phyloP scores from a whole-genome alignment of 441 rosid species.

The Arabidopsis hybrid region DNA sequence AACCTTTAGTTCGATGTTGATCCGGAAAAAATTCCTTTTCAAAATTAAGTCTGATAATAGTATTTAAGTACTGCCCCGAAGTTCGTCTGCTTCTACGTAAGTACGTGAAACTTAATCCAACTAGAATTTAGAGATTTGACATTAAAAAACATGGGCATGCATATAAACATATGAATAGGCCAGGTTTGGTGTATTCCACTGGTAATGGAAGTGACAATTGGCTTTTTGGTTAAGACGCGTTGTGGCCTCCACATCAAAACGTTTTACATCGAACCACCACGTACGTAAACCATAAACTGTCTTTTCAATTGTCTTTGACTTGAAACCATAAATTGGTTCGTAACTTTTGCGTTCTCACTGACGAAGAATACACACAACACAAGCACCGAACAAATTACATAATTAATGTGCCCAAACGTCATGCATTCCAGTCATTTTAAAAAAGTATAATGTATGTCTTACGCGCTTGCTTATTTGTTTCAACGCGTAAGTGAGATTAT shows the following conservation, averaged over 20 bases:
- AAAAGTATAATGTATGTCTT: too few species aligned
- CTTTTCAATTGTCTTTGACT: not conserved
- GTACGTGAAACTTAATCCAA: not conserved
- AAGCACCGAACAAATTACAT: constrained; percentile 17
- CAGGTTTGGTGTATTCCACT: constrained; percentile 26
- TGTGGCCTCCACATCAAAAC: constrained; percentile 26
- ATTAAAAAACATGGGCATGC: not conserved
- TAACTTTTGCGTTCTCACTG: constrained; percentile 21
- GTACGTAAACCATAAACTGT: not conserved
- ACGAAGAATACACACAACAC: not conserved
- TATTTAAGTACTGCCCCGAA: too few species aligned
- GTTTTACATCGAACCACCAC: constrained; percentile 4
- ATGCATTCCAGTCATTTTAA: not conserved
- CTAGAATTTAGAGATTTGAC: not conserved
- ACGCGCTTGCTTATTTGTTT: too few species aligned
- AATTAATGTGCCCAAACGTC: not conserved
- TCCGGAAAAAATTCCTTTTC: too few species aligned
- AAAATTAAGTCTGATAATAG: too few species aligned
- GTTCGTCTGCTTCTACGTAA: too few species aligned
- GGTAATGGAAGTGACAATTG: constrained; percentile 29
- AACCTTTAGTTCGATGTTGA: too few species aligned
- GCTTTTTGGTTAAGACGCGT: constrained; percentile 29
- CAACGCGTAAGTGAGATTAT: too few species aligned
- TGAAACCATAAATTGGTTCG: not conserved
- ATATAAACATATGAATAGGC: not conserved